Evolutionary conservation across 345 rosid genomes (phyloP), one percentile per base, ranked within the genome.

Genomic region (Eutrema heterophyllum): DNA sequence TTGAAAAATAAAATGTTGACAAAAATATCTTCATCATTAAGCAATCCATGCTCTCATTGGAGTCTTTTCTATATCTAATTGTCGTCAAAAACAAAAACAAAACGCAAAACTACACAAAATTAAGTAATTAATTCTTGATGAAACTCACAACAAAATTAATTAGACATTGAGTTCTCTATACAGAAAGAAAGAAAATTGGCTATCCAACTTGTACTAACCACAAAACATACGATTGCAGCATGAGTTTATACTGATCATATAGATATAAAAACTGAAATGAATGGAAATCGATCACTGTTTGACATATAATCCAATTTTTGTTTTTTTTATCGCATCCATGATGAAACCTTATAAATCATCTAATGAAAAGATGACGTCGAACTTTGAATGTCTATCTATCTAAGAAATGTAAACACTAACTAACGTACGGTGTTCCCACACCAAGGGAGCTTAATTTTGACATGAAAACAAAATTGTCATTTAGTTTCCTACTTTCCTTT

Each of bases 1-100:
- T 58, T 58, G 58, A 70, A 58, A 36, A 35, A 35, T 58, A 57
- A 24, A 36, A 46, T 35, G 67, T 26, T 46, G 58, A 46, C 74
- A 58, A 11, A 58, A 14, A 24, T 70, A 59, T 26, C 75, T 60
- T 60, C 60, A 8, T 39, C 33, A 2, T 48, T 59, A 59, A 70
- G 74, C 30, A 70, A 58, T 58, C 10, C 58, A 26, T 46, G 46
- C 14, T 45, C 29, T 57, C 66, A 6, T 14, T 33, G 24, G 26
- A 57, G 38, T 56, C 12, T 48, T 33, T 4, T 3, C 2, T 6
- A 4, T 40, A 40, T 10, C 51, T n/a, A 38, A 26, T 67, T 38
- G 39, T 24, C 32, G 46, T 49, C 33, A 36, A 43, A 35, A 7
- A 5, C 14, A 43, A 13, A 13, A 15, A 30, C 14, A 8, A 54